Percentiles rank a stretch among this genome's conserved stretches.
Conservation (phyloP, 106 monocot genomes). For the Apostasia ramifera region DNA sequence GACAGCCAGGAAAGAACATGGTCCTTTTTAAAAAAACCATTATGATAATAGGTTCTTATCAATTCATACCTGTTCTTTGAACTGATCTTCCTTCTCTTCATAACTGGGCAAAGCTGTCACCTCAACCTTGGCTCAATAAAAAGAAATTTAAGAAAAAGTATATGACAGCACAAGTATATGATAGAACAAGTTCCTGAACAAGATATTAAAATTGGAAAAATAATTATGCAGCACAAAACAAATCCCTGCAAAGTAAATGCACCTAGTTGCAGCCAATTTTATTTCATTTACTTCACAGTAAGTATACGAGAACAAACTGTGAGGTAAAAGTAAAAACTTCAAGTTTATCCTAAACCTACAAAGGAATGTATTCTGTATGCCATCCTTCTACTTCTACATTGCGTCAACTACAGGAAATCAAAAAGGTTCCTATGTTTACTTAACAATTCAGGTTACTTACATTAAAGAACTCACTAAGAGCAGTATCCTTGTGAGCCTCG, state of each 20-base stretch:
- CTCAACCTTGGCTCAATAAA: constrained; percentile 22
- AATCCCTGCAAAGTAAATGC: too few species aligned
- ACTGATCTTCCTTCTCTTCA: constrained; percentile 56
- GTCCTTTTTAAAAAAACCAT: not conserved
- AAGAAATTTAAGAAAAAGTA: not conserved
- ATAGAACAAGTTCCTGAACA: too few species aligned
- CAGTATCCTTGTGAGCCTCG: constrained; percentile 37
- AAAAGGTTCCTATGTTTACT: too few species aligned
- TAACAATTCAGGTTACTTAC: constrained; percentile 14
- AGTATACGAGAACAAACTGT: too few species aligned
- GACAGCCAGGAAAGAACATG: not conserved
- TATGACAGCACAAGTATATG: not conserved
- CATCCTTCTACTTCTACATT: not conserved
- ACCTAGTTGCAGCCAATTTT: too few species aligned
- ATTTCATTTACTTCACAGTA: too few species aligned
- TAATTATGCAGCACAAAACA: too few species aligned
- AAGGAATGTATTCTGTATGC: too few species aligned
- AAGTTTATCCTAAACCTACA: too few species aligned
- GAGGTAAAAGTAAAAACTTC: too few species aligned
- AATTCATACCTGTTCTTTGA: constrained; percentile 32
- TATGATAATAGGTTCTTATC: not conserved
- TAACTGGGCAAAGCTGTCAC: constrained; percentile 50
- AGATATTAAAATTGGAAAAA: too few species aligned
- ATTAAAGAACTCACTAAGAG: constrained; percentile 54
- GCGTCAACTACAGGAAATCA: not conserved